These are phyloP conservation scores for Populus simonii DNA, from an alignment of 345 rosid species.

Conservation along the genomic window DNA sequence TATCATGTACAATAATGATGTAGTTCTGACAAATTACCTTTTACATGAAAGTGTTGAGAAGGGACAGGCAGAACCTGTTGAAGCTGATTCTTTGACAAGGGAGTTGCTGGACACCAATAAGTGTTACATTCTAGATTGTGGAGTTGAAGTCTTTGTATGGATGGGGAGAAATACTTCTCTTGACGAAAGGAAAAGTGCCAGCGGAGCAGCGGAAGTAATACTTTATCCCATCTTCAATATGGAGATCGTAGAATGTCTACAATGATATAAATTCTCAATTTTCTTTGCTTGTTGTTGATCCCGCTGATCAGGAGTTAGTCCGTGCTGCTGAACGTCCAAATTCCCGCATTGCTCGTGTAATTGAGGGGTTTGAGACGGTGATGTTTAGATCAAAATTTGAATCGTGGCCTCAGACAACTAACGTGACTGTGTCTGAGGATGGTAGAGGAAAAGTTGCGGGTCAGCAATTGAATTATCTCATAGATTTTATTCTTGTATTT, in stretches of 20 bases:
- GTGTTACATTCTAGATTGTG: conserved; percentile 85
- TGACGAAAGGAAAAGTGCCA: conserved; percentile 80
- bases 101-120: conserved; percentile 72
- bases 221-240: conserved; percentile 10
- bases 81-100: conserved; percentile 64
- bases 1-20: conserved; percentile 2
- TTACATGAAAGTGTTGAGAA: conserved; percentile 51
- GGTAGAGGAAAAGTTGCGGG: conserved; percentile 99
- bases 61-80: conserved; percentile 71
- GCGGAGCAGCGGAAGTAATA: conserved; percentile 76
- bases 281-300: not conserved
- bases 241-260: not conserved
- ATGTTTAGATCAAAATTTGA: conserved; percentile 84
- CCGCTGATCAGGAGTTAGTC: conserved; percentile 53
- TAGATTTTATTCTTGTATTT: conserved; percentile 1
- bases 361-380: conserved; percentile 83
- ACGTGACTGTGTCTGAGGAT: conserved; percentile 75
- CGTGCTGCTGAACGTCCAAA: conserved; percentile 51
- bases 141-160: conserved; percentile 87
- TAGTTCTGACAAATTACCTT: conserved; percentile 23
- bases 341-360: conserved; percentile 33
- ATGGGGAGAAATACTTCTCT: conserved; percentile 91
- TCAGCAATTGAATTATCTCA: conserved; percentile 23
- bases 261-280: not conserved
- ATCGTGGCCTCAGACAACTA: conserved; percentile 73